Percentiles rank a stretch among this genome's conserved stretches.
Conservation (phyloP, 1,284 basidiomycete genomes). For the Cronartium quercuum region DNA sequence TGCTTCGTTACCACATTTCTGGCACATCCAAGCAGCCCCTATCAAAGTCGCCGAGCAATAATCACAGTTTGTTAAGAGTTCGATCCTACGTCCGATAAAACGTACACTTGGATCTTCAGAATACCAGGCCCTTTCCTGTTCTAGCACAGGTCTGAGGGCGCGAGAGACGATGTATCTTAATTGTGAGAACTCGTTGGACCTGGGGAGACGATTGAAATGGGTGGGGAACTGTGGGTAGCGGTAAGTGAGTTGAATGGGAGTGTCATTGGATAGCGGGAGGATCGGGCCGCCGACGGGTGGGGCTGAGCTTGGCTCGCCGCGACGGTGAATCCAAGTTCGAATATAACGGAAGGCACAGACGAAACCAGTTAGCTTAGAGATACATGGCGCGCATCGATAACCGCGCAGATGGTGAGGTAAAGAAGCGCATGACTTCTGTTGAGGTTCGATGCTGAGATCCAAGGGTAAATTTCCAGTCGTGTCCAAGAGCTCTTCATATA, state of each 20-base stretch:
- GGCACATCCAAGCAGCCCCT: slow-evolving; percentile 24
- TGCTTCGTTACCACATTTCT: slow-evolving; percentile 23
- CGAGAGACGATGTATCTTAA: neutral
- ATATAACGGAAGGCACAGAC: slow-evolving; percentile 24
- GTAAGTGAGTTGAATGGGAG: slow-evolving; percentile 3
- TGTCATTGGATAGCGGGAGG: neutral
- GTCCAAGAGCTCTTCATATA: slow-evolving; percentile 9
- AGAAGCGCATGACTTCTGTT: neutral
- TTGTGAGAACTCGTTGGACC: neutral
- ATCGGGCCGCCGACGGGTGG: slow-evolving; percentile 8
- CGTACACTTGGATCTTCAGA: slow-evolving; percentile 3
- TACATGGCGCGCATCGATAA: slow-evolving; percentile 20
- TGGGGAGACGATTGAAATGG: slow-evolving; percentile 16
- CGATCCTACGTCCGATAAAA: slow-evolving; percentile 22
- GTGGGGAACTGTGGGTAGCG: slow-evolving; percentile 5
- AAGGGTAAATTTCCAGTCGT: neutral
- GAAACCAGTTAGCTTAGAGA: neutral
- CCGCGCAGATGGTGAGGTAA: neutral
- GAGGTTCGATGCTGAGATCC: slow-evolving; percentile 5
- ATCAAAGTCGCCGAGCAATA: slow-evolving; percentile 29
- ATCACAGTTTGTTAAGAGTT: slow-evolving; percentile 24
- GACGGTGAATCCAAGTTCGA: slow-evolving; percentile 8
- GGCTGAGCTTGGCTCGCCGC: neutral
- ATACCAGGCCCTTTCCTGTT: slow-evolving; percentile 12
- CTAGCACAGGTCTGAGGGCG: neutral